Base-by-base conservation (phyloP, 192 early-diverging fungal species). In the Coemansia nantahalensis region DNA sequence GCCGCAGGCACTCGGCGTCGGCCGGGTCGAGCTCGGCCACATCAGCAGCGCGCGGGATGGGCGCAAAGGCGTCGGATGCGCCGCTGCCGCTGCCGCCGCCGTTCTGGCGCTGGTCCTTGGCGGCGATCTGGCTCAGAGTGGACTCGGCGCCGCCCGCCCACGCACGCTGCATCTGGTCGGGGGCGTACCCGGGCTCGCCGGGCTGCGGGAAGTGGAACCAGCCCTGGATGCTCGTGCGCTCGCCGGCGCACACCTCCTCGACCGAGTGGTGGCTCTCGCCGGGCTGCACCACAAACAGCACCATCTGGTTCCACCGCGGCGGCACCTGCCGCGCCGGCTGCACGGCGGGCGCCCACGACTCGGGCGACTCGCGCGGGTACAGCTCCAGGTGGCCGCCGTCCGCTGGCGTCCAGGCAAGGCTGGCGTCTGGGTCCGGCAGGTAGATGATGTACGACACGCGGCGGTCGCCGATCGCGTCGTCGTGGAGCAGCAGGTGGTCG, bases 251-350 rank as follows among this genome's bases (percentile, higher is more conserved):
- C 3, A 91, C 88, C 51, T 91, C 87, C 48, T 88, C 80, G 13
- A 91, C 88, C 3, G 88, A 82, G 56, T 91, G 90, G 69, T 88
- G 89, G 34, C 83, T 85, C 48, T 85, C 73, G 4, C 90, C 89
- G 0, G 90, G 90, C 28, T 82, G 80, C 26, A 91, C 90, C 0
- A 85, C 83, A 55, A 91, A 91, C 60, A 91, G 66, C 9, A 79
- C 80, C 47, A 91, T 84, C 60, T 86, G 83, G 59, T 91, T 91
- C 88, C 86, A 91, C 39, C 65, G 60, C 16, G 85, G 84, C 9
- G 77, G 68, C 12, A 89, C 52, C 1, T 64, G 31, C 11, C 79
- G 63, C 1, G 83, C 77, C 6, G 89, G 89, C 11, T 56, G 66
- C n/a, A 74, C 67, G 1, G 79, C 82, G 2, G 87, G 88, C 14